Base-by-base conservation (phyloP, 139 green algal species). In the Tetraselmis chui region DNA sequence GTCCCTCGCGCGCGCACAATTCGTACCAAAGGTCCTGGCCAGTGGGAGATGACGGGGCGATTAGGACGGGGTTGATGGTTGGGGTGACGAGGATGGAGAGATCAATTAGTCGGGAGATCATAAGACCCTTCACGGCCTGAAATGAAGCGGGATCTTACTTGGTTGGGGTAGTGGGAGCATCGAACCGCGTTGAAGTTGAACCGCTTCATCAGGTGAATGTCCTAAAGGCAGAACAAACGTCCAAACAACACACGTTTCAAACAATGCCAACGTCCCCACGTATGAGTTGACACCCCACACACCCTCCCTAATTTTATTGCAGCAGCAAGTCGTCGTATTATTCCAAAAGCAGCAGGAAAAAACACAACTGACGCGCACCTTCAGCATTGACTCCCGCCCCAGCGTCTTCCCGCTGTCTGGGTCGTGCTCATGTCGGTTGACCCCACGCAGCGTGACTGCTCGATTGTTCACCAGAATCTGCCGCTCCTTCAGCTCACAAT, bases 371-470 rank as follows among this genome's bases (percentile, higher is more conserved):
- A n/a, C n/a, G 45, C 18, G 45, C 18, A 67, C 45, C 45, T 67
- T 75, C 28, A 92, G 31, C 90, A 93, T 93, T 32, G 85, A 79
- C 0, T 78, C 86, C 80, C 90, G 85, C 18, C 32, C 86, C n/a
- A 92, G 75, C 75, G 83, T 83, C 89, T 91, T 91, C 24, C 92
- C 92, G 1, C 59, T 84, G 30, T 83, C 75, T 28, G 93, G 87
- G 81, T 98, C 92, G 84, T 97, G 95, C 87, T 99, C 97, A 76
- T 99, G 96, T 0, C 97, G 89, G 89, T 98, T 98, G 30, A 98
- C 93, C 0, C 96, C 96, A 25, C 90, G 87, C 79, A 94, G 76
- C 87, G 95, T 89, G 31, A 99, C 59, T 22, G 94, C 89, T 76
- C 31, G 45, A 5, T 86, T 87, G 85, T 99, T 99, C 83, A 98